Percentiles rank a stretch among this genome's conserved stretches.
Evolutionary conservation across 192 early-diverging fungal genomes (phyloP).

Genomic region (Glomus cerebriforme): DNA sequence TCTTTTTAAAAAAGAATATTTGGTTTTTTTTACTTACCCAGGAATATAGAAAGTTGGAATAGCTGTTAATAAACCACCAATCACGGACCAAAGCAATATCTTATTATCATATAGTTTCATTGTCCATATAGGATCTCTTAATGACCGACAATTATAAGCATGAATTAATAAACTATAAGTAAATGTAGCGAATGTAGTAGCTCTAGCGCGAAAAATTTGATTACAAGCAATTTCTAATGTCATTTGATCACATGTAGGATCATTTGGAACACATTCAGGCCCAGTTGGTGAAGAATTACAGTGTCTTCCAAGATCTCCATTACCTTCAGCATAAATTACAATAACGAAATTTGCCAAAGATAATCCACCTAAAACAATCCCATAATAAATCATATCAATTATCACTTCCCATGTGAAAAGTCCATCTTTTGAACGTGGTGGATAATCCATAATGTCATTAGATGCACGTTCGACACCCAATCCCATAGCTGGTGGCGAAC

Average conservation of each 20-base stretch:
- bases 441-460: slow-evolving; percentile 68
- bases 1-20: background rate
- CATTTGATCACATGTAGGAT: background rate
- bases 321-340: slow-evolving; percentile 62
- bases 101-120: slow-evolving; percentile 26
- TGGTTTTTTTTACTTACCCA: slow-evolving; percentile 2
- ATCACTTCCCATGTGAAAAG: slow-evolving; percentile 68
- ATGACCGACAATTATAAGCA: slow-evolving; percentile 74
- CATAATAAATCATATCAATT: slow-evolving; percentile 70
- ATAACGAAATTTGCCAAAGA: slow-evolving; percentile 66
- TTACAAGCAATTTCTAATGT: slow-evolving; percentile 45
- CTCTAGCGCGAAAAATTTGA: slow-evolving; percentile 70
- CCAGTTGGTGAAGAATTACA: slow-evolving; percentile 51
- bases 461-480: slow-evolving; percentile 70
- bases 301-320: slow-evolving; percentile 55
- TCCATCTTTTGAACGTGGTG: slow-evolving; percentile 65
- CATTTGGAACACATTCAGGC: too few relatives aligned
- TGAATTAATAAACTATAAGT: slow-evolving; percentile 74
- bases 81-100: slow-evolving; percentile 51
- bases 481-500: slow-evolving; percentile 78
- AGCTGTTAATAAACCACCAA: slow-evolving; percentile 54
- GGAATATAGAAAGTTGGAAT: slow-evolving; percentile 38
- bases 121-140: slow-evolving; percentile 63
- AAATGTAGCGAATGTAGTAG: slow-evolving; percentile 69
- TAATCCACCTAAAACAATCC: slow-evolving; percentile 63